Conservation (phyloP, 805 yeast genomes). For the Pichia rugopelliculosa region DNA sequence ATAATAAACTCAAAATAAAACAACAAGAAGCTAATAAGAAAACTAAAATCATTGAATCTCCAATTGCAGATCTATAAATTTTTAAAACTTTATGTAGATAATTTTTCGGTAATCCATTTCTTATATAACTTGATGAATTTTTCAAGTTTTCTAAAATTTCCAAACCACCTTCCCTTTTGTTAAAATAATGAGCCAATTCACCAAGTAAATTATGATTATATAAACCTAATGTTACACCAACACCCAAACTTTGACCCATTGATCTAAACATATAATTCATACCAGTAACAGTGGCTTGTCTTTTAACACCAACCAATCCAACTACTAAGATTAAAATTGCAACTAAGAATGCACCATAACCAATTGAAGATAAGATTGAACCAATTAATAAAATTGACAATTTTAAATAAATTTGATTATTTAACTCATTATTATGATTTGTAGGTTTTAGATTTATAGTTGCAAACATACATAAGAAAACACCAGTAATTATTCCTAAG, state of each 20-base stretch:
- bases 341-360: conserved; percentile 36
- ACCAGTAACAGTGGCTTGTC: conserved; percentile 43
- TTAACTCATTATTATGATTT: conserved; percentile 12
- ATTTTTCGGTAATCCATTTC: conserved; percentile 24
- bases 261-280: conserved; percentile 44
- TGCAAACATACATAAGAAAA: conserved; percentile 14
- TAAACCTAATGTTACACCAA: conserved; percentile 33
- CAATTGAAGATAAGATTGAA: conserved; percentile 28
- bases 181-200: conserved; percentile 28
- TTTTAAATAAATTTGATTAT: conserved; percentile 2
- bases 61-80: conserved; percentile 22
- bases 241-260: conserved; percentile 40
- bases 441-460: conserved; percentile 20
- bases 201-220: conserved; percentile 29
- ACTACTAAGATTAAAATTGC: conserved; percentile 35
- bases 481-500: conserved; percentile 18
- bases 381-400: conserved; percentile 24
- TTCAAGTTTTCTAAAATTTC: conserved; percentile 17
- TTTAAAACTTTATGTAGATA: conserved; percentile 24
- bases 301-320: conserved; percentile 35
- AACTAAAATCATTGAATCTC: conserved; percentile 21
- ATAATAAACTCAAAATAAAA: conserved; percentile 17
- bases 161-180: conserved; percentile 18
- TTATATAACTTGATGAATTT: conserved; percentile 21
- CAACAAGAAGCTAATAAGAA: conserved; percentile 23